These are phyloP conservation scores for Monosporozyma yasuniensis DNA, from an alignment of 805 yeast species.

Conservation along the genomic window DNA sequence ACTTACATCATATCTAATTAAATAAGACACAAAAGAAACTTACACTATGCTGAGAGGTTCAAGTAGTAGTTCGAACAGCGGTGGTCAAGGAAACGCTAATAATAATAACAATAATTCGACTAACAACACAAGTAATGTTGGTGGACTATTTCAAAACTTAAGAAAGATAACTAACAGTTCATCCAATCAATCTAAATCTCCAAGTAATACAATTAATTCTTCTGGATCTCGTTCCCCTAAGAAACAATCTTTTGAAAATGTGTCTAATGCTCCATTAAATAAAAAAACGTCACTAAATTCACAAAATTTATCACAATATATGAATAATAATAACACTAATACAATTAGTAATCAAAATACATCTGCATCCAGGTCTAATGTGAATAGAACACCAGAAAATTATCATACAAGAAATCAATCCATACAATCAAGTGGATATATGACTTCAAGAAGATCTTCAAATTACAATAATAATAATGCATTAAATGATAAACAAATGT, in stretches of 20 bases:
- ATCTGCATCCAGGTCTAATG: background rate
- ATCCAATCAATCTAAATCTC: slow-evolving; percentile 2
- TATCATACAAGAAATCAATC: slow-evolving; percentile 17
- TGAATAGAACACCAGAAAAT: background rate
- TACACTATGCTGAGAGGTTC: slow-evolving; percentile 7
- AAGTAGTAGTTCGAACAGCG: background rate
- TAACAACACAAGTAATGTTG: background rate
- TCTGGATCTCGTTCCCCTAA: background rate
- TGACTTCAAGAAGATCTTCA: slow-evolving; percentile 15
- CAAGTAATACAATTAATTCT: background rate
- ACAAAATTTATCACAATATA: slow-evolving; percentile 25
- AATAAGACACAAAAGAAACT: too few relatives aligned
- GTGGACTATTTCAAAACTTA: slow-evolving; percentile 19
- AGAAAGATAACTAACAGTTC: slow-evolving; percentile 18
- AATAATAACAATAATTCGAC: background rate
- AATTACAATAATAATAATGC: background rate
- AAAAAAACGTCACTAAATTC: slow-evolving; percentile 23
- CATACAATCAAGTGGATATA: slow-evolving; percentile 18
- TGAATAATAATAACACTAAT: slow-evolving; percentile 7
- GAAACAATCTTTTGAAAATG: background rate
- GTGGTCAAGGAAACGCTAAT: background rate
- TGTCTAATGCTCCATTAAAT: slow-evolving; percentile 16
- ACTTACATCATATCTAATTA: too few relatives aligned
- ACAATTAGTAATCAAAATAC: background rate
- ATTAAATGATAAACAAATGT: background rate